These are phyloP conservation scores for Claviceps fusiformis DNA, from an alignment of 2,329 filamentous ascomycete genomes.

Conservation along the genomic window DNA sequence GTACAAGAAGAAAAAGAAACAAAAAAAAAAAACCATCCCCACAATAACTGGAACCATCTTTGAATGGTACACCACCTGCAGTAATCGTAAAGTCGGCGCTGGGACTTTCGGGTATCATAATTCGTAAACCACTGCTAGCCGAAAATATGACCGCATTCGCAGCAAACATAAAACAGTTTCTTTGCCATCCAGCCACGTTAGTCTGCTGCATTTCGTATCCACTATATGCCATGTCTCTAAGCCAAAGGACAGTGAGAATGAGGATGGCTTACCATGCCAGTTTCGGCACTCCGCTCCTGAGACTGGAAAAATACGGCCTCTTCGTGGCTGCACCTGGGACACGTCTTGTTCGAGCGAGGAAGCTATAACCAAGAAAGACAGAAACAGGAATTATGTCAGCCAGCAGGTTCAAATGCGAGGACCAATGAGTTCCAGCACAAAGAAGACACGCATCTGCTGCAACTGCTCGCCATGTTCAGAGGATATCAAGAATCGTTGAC, in stretches of 20 bases:
- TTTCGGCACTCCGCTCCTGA: conserved; percentile 91
- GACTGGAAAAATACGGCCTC: conserved; percentile 99
- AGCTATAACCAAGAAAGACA: conserved; percentile 48
- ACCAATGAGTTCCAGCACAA: conserved; percentile 14
- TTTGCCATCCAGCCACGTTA: conserved; percentile 29
- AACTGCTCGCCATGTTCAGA: not conserved
- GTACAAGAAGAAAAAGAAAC: not conserved
- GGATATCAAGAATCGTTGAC: not conserved
- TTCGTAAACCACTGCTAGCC: conserved; percentile 23
- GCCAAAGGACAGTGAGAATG: not conserved
- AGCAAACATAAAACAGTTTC: conserved; percentile 93
- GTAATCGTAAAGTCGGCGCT: not conserved
- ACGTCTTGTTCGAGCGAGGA: conserved; percentile 74
- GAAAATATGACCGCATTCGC: conserved; percentile 83
- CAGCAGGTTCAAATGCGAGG: conserved; percentile 18
- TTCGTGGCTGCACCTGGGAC: conserved; percentile 70
- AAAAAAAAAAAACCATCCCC: too few relatives aligned
- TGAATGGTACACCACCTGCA: not conserved
- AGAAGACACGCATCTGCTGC: conserved; percentile 9
- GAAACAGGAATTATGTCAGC: conserved; percentile 26
- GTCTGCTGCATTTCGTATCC: conserved; percentile 2
- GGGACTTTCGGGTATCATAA: conserved; percentile 3
- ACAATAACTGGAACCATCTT: not conserved
- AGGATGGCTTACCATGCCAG: conserved; percentile 71
- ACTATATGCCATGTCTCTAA: not conserved